phyloP scores from a whole-genome alignment of 2,329 filamentous ascomycete species.

The Phaeosphaeria sp. region DNA sequence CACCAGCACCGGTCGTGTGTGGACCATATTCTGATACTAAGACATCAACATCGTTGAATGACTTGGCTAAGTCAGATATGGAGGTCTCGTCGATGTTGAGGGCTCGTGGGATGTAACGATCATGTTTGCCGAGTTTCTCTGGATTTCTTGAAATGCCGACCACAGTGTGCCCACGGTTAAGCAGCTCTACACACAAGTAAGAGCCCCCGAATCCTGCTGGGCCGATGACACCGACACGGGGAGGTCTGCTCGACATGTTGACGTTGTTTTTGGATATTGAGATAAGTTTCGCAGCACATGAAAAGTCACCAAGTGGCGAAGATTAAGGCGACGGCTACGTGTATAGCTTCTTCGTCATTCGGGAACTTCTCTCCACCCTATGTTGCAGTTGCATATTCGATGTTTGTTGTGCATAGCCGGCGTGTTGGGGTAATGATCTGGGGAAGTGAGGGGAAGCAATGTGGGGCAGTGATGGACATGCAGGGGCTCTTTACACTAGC shows the following conservation, averaged over 20 bases:
- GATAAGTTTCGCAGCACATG: not conserved
- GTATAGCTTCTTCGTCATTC: not conserved
- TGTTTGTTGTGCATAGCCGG: not conserved
- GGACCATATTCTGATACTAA: constrained; percentile 45
- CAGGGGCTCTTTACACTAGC: not conserved
- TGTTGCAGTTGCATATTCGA: not conserved
- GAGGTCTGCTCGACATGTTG: constrained; percentile 5
- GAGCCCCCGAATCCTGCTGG: constrained; percentile 46
- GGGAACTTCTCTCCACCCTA: not conserved
- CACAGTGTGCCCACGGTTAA: constrained; percentile 43
- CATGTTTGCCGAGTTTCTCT: constrained; percentile 39
- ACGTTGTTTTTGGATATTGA: not conserved
- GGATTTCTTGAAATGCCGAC: constrained; percentile 44
- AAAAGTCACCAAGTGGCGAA: not conserved
- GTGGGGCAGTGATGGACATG: constrained; percentile 30
- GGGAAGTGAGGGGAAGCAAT: constrained; percentile 34
- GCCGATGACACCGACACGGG: constrained; percentile 41
- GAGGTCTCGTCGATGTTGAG: constrained; percentile 35
- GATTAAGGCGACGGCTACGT: not conserved
- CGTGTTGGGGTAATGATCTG: constrained; percentile 23
- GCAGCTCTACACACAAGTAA: constrained; percentile 40
- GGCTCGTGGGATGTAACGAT: constrained; percentile 33
- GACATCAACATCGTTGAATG: constrained; percentile 39
- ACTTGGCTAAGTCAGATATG: constrained; percentile 32
- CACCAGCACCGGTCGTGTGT: constrained; percentile 25